A percentile compares a stretch with the other conserved stretches of the same genome.
Evolutionary conservation across 441 rosid species (phyloP).

Genomic region (Theobroma grandiflorum): DNA sequence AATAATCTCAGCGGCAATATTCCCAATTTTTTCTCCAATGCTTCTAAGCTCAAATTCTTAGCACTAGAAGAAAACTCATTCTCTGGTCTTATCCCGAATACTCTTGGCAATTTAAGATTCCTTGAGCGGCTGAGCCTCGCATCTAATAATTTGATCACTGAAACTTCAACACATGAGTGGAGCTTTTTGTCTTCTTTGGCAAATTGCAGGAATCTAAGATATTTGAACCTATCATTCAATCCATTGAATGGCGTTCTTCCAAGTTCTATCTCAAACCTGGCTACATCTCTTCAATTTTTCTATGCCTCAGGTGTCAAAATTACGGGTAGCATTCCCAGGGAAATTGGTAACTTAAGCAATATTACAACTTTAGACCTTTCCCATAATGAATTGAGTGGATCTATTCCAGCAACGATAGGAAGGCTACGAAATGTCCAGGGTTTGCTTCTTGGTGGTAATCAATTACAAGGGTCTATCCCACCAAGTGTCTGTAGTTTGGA

Average conservation of each 20-base stretch:
- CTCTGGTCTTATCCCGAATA: conserved; percentile 1
- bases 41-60: conserved; percentile 1
- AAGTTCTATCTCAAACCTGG: conserved; percentile 26
- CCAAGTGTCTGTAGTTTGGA: conserved; percentile 22
- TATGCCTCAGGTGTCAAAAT: neutral
- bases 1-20: conserved; percentile 27
- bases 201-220: neutral
- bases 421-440: conserved; percentile 28
- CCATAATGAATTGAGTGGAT: conserved; percentile 16
- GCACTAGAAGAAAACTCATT: neutral
- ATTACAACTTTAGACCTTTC: neutral
- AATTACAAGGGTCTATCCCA: conserved; percentile 25
- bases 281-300: neutral
- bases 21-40: conserved; percentile 25
- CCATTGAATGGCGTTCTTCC: conserved; percentile 17
- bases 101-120: conserved; percentile 2
- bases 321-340: conserved; percentile 21
- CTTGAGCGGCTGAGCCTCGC: neutral
- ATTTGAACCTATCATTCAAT: neutral
- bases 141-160: conserved; percentile 2
- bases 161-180: neutral
- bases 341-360: conserved; percentile 28
- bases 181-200: conserved; percentile 17
- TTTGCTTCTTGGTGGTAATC: conserved; percentile 18
- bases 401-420: conserved; percentile 26